Evolutionary conservation across 257 asterid genomes (phyloP).

Genomic region (Rehmannia glutinosa): DNA sequence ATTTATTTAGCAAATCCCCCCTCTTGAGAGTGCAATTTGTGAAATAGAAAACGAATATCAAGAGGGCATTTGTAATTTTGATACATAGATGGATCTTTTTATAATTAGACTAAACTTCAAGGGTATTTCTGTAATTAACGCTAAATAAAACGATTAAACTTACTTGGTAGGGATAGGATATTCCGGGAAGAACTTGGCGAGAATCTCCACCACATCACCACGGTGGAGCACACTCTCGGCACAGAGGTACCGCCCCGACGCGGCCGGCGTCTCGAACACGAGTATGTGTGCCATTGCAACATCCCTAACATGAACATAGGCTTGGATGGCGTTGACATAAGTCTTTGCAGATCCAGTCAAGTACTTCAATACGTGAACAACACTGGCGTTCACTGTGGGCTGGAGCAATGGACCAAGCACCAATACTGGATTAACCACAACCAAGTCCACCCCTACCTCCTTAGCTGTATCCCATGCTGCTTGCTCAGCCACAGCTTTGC

Average conservation of each 20-base stretch:
- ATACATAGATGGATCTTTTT: too few relatives aligned
- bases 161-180: slow-evolving; percentile 91
- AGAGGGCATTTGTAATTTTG: too few relatives aligned
- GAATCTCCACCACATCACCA: slow-evolving; percentile 78
- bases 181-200: slow-evolving; percentile 81
- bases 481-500: slow-evolving; percentile 81
- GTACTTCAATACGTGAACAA: slow-evolving; percentile 79
- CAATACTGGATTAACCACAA: slow-evolving; percentile 75
- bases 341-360: slow-evolving; percentile 87
- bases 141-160: too few relatives aligned
- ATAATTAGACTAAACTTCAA: too few relatives aligned
- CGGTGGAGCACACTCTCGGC: slow-evolving; percentile 95
- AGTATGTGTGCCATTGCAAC: slow-evolving; percentile 84
- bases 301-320: slow-evolving; percentile 80
- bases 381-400: slow-evolving; percentile 77
- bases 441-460: slow-evolving; percentile 72
- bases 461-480: slow-evolving; percentile 65
- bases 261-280: slow-evolving; percentile 65
- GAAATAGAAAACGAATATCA: too few relatives aligned
- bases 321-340: slow-evolving; percentile 77
- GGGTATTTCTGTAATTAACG: too few relatives aligned
- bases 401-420: slow-evolving; percentile 84
- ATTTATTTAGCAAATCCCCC: too few relatives aligned
- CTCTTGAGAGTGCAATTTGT: too few relatives aligned
- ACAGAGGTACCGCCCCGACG: slow-evolving; percentile 78